Conservation (phyloP, 1,284 basidiomycete species). For the Cutaneotrichosporon sp. region DNA sequence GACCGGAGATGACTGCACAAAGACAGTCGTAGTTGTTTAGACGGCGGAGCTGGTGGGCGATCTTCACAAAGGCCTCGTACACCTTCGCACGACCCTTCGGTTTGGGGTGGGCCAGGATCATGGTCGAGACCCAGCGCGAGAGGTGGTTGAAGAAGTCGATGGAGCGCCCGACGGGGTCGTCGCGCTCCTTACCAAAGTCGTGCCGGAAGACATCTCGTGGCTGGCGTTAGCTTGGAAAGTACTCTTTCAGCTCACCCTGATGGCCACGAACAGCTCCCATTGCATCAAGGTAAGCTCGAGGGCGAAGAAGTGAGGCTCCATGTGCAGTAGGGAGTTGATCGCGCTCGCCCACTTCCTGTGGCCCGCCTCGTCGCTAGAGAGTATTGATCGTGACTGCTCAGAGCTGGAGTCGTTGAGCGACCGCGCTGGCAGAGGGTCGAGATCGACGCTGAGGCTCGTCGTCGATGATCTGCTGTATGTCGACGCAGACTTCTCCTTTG, state of each 20-base stretch:
- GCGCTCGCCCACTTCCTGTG: slow-evolving; percentile 12
- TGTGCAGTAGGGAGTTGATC: slow-evolving; percentile 16
- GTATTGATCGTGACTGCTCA: slow-evolving; percentile 8
- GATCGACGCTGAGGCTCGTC: slow-evolving; percentile 12
- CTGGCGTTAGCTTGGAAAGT: background rate
- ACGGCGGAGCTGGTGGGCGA: slow-evolving; percentile 44
- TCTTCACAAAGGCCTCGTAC: slow-evolving; percentile 44
- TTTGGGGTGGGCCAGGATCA: slow-evolving; percentile 44
- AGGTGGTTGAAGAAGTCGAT: slow-evolving; percentile 48
- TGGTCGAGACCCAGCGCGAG: slow-evolving; percentile 45
- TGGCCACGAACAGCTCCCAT: slow-evolving; percentile 41
- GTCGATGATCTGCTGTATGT: slow-evolving; percentile 19
- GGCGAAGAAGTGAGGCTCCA: slow-evolving; percentile 38
- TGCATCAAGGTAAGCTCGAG: slow-evolving; percentile 46
- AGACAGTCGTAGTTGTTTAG: slow-evolving; percentile 48
- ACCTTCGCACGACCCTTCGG: slow-evolving; percentile 43
- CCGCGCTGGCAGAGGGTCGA: slow-evolving; percentile 1
- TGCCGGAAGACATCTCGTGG: slow-evolving; percentile 46
- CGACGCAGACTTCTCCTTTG: slow-evolving; percentile 5
- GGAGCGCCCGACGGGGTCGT: slow-evolving; percentile 36
- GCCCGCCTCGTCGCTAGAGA: slow-evolving; percentile 10
- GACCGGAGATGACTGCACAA: slow-evolving; percentile 44
- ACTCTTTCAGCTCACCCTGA: slow-evolving; percentile 20
- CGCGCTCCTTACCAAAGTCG: slow-evolving; percentile 44
- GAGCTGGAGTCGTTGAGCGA: slow-evolving; percentile 11